These are phyloP conservation scores for Toxicodendron radicans DNA, from an alignment of 345 rosid species.

Conservation along the genomic window DNA sequence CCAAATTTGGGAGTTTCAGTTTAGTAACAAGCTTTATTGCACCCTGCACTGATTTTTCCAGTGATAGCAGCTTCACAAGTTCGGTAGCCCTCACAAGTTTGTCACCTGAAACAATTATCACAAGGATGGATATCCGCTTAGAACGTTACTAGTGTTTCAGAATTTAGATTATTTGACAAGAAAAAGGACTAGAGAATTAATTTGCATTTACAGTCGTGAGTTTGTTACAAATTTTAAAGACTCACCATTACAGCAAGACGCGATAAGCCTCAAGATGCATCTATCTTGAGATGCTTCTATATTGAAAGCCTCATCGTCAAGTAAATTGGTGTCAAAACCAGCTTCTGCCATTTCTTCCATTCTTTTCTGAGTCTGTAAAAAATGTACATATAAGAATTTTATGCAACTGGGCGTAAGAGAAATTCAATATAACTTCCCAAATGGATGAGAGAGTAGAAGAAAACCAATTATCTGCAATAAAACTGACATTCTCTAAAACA, in stretches of 20 bases:
- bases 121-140: neutral
- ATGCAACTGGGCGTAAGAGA: neutral
- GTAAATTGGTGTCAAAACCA: conserved; percentile 54
- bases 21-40: conserved; percentile 88
- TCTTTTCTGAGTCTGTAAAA: conserved; percentile 61
- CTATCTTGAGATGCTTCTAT: conserved; percentile 83
- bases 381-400: neutral
- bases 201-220: neutral
- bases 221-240: conserved; percentile 11
- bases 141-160: conserved; percentile 3
- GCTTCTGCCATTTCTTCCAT: conserved; percentile 53
- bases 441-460: neutral
- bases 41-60: conserved; percentile 82
- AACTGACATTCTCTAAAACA: conserved; percentile 1
- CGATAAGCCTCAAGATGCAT: conserved; percentile 86
- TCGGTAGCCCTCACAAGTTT: conserved; percentile 81
- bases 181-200: neutral
- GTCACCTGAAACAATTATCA: conserved; percentile 54
- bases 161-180: neutral
- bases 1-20: conserved; percentile 89
- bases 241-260: conserved; percentile 92
- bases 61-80: conserved; percentile 67
- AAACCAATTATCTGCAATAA: conserved; percentile 3
- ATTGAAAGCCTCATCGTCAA: conserved; percentile 82
- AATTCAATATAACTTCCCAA: neutral